Evolutionary conservation across 1,284 basidiomycete genomes (phyloP), one percentile per base, ranked within the genome.

Genomic region (Boletellus sp.): DNA sequence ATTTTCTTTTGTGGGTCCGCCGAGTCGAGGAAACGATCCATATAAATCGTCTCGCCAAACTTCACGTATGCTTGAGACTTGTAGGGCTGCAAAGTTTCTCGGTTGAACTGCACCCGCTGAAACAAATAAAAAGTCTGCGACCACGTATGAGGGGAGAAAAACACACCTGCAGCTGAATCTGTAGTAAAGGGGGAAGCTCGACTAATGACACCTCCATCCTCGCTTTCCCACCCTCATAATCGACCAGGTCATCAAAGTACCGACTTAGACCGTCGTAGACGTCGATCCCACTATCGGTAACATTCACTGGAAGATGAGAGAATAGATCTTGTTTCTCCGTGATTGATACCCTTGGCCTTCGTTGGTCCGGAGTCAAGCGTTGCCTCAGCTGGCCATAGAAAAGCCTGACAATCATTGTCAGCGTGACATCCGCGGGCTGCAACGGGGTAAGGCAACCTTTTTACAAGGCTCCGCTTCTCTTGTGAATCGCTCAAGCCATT

Each of bases 1-100:
- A 77, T 73, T 57, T 83, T 84, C 74, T 88, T 91, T 50, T 75
- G 71, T 0, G 78, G 72, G 59, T 91, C 79, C 2, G 82, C 82
- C 41, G 76, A 79, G 45, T 91, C 86, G 57, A 96, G 72, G 73
- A 95, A 99, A 5, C 96, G 84, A 64, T 97, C 94, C 79, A 99
- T 83, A 58, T 80, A 86, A 7, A 99, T 74, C 10, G 81, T 87
- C 64, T 95, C 89, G 5, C 77, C 83, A 61, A 96, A 95, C 57
- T 87, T 88, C 54, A 99, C 83, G 61, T 94, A 95, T 1, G 92
- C 93, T 63, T 99, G 95, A 9, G 90, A 94, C 68, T 99, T 99
- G 73, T 89, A 94, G 14, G 94, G 85, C 53, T 93, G 84, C 47
- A 89, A 74, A 0, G 85, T 89, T 54, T 87, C 84, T 13, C 92